Base-by-base conservation (phyloP, 257 asterid genomes). In the Solanum rostratum region DNA sequence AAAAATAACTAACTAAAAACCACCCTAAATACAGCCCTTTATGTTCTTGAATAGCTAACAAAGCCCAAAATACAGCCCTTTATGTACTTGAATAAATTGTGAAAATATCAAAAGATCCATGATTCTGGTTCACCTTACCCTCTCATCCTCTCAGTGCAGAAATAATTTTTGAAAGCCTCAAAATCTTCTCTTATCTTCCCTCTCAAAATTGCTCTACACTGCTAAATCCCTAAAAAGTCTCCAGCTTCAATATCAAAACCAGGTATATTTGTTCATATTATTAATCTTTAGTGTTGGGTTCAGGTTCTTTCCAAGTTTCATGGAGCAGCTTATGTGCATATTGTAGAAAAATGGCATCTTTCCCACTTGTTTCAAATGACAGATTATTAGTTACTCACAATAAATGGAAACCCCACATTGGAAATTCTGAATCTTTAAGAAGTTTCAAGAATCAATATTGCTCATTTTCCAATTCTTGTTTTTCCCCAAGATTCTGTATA, bases 311-410 rank as follows among this genome's bases (percentile, higher is more conserved):
- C 11, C 62, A 76, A 84, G 84, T 84, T 79, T 63, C 50, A 69
- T 90, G 95, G 94, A 85, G 81, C 45, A 66, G 80, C 85, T 66
- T 22, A 49, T 55, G 84, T 84, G 69, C 53, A 13, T 2, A 76
- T 83, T 49, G 73, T 90, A 85, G 91, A 85, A 88, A 84, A 54
- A 94, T 93, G 97, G 92, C 99, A 27, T 90, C 94, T 86, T 86
- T 96, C 33, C 96, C 97, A 37, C 89, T 94, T 82, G 91, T 88
- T 88, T 92, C 90, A 88, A 93, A 87, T 82, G 81, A 87, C 65
- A 88, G 95, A 45, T 83, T 90, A 43, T 89, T 88, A 65, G 80
- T 81, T 87, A 65, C 91, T 45, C 93, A 69, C 81, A 89, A 88
- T 45, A 94, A 86, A 71, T 81, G 87, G 82, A 76, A 24, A 13